A percentile compares a stretch with the other conserved stretches of the same genome.
These are phyloP conservation scores for Anaeramoeba flamelloides DNA, from an alignment of 78 protist genomes.

Conservation along the genomic window DNA sequence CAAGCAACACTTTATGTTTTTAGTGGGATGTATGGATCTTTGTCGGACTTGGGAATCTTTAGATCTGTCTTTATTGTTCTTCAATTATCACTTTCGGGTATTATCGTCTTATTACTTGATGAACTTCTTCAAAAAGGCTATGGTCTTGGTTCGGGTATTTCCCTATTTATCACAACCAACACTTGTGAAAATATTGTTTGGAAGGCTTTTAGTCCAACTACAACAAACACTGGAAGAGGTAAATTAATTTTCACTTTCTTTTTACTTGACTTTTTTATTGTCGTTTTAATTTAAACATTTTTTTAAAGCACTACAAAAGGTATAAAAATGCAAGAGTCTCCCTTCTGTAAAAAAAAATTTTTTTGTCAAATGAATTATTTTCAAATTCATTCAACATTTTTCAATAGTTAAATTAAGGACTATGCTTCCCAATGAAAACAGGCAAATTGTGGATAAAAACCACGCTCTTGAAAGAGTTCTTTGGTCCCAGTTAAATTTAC, in stretches of 20 bases:
- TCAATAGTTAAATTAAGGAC: too few relatives aligned
- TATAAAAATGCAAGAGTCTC: too few relatives aligned
- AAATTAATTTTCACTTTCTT: not conserved
- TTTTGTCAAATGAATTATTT: too few relatives aligned
- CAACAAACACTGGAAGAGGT: slow-evolving; percentile 90
- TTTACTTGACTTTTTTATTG: too few relatives aligned
- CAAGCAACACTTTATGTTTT: slow-evolving; percentile 87
- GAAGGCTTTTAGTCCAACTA: slow-evolving; percentile 93
- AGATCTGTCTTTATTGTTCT: slow-evolving; percentile 74
- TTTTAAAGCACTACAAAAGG: too few relatives aligned
- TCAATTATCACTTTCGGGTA: slow-evolving; percentile 90
- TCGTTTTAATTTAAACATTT: too few relatives aligned
- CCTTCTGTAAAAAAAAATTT: too few relatives aligned
- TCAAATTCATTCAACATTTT: too few relatives aligned
- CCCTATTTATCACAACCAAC: slow-evolving; percentile 98
- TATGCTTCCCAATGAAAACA: too few relatives aligned
- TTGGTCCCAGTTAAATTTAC: too few relatives aligned
- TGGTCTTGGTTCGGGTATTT: slow-evolving; percentile 94
- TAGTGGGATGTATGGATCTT: slow-evolving; percentile 95
- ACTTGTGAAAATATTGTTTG: slow-evolving; percentile 97
- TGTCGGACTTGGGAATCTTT: slow-evolving; percentile 66
- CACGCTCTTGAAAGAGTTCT: too few relatives aligned
- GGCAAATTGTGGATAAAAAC: too few relatives aligned
- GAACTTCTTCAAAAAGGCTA: slow-evolving; percentile 98
- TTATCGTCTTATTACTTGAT: slow-evolving; percentile 82